Base-by-base conservation (phyloP, 2,329 filamentous ascomycete species). In the Aspergillus chevalieri region DNA sequence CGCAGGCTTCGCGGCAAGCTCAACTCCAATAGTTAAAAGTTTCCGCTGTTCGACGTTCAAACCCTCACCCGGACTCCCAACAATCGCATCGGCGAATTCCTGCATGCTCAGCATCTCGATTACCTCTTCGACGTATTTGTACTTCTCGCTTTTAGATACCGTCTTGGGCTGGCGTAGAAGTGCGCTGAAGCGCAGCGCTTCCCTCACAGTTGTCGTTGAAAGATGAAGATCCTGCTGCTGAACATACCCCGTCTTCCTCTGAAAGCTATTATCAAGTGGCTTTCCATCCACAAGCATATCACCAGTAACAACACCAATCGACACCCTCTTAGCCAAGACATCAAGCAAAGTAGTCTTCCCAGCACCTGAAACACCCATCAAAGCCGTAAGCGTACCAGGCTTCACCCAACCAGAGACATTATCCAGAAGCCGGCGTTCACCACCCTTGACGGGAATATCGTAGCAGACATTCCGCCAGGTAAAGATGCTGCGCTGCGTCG, bases 91-190 rank as follows among this genome's bases (percentile, higher is more conserved):
- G 14, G 89, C 87, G 60, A 92, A 95, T 47, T 89, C 84, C 51
- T 88, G 77, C 90, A 95, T 95, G 33, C 91, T 88, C 17, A 96
- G 75, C 51, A 95, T 81, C 67, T 86, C 86, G 62, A 96, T 95
- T 0, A 69, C 62, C 22, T 94, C 85, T 38, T 93, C 86, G 19
- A 94, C 89, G 57, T 93, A 95, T 1, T 80, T 82, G 9, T 90
- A 73, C 75, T 95, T 95, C 62, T 95, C 89, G 12, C 77, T 70
- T 14, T 75, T 77, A 1, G 87, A 76, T 6, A 89, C 79, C 7
- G 84, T 74, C 39, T 81, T 82, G 0, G 90, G 88, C 61, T 95
- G 91, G 47, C 91, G 86, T 3, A 95, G 82, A 17, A 91, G 69
- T 10, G 91, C 91, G 57, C 84, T 89, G 69, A 96, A 95, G 55